Conservation (phyloP, 257 asterid genomes). For the Craterostigma plantagineum region DNA sequence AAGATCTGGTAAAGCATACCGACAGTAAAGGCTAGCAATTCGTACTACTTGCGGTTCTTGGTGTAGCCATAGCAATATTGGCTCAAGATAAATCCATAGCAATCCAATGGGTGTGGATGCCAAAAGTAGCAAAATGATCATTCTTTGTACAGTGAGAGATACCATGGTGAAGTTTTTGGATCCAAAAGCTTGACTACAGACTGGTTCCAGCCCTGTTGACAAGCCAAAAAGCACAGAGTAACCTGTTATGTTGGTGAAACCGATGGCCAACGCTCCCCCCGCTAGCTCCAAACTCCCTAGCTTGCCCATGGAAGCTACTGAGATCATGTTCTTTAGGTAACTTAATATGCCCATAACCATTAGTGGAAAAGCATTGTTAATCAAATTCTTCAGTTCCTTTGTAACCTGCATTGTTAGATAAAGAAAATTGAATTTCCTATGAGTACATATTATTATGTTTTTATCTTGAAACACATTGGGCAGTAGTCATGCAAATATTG, state of each 20-base stretch:
- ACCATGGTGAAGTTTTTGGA: slow-evolving; percentile 41
- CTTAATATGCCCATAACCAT: slow-evolving; percentile 40
- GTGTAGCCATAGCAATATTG: slow-evolving; percentile 23
- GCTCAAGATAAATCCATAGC: slow-evolving; percentile 45
- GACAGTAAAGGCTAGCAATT: slow-evolving; percentile 33
- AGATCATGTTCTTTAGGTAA: slow-evolving; percentile 42
- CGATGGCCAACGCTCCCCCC: slow-evolving; percentile 60
- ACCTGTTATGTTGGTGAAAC: slow-evolving; percentile 62
- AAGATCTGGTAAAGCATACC: slow-evolving; percentile 38
- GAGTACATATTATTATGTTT: no score
- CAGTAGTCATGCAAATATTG: no score
- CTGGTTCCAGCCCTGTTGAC: slow-evolving; percentile 58
- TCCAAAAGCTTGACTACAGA: slow-evolving; percentile 61
- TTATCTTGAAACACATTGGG: no score
- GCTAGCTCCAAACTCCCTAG: slow-evolving; percentile 51
- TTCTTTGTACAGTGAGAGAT: slow-evolving; percentile 37
- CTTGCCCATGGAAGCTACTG: slow-evolving; percentile 50
- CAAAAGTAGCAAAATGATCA: slow-evolving; percentile 21
- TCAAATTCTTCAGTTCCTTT: no score
- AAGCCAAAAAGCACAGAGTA: slow-evolving; percentile 57
- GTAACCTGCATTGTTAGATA: no score
- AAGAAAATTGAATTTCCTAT: no score
- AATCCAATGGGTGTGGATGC: slow-evolving; percentile 43
- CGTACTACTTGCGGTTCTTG: slow-evolving; percentile 42
- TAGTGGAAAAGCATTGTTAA: slow-evolving; percentile 34